Base-by-base conservation (phyloP, 1,284 basidiomycete species). In the Leccinum fallax region DNA sequence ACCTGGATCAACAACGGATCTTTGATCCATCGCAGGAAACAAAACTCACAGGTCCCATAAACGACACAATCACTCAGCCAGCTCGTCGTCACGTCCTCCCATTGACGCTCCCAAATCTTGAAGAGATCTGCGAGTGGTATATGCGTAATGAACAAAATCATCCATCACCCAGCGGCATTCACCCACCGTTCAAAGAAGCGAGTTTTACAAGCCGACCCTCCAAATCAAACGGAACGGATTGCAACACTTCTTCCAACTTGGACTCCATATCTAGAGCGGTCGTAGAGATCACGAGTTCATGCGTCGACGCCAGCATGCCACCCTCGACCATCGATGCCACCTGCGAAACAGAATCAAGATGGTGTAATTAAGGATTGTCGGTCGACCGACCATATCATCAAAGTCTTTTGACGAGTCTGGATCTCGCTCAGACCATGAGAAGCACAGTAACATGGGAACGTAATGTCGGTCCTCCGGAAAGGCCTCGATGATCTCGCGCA, bases 401-500 rank as follows among this genome's bases (percentile, higher is more conserved):
- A 86, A 79, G 65, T 87, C 85, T 16, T 74, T 69, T 26, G 75
- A 63, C 19, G 71, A 71, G 2, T 73, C 69, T 24, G 78, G 72
- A 26, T 78, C 78, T 16, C 73, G 76, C 48, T 82, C 80, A 10
- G 77, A 74, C 89, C 89, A 92, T 19, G 77, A 79, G 52, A 91
- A 73, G 8, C 87, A 73, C 15, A 91, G 60, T 5, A 91, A 70
- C 1, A 84, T 82, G 9, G 89, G 87, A 2, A 80, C 67, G 66
- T 85, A 91, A 74, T 83, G 81, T 21, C 84, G 83, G 51, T 79
- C 77, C 4, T 75, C 63, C 1, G 85, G 84, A 26, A 90, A 74
- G 2, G 76, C 71, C 48, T 83, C 77, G 30, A 90, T 69, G 19
- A 90, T 76, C 61, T 89, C 86, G 24, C 89, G 82, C 19, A 92